phyloP scores from a whole-genome alignment of 2,329 filamentous ascomycete species.

The Lasiodiplodia sp. region DNA sequence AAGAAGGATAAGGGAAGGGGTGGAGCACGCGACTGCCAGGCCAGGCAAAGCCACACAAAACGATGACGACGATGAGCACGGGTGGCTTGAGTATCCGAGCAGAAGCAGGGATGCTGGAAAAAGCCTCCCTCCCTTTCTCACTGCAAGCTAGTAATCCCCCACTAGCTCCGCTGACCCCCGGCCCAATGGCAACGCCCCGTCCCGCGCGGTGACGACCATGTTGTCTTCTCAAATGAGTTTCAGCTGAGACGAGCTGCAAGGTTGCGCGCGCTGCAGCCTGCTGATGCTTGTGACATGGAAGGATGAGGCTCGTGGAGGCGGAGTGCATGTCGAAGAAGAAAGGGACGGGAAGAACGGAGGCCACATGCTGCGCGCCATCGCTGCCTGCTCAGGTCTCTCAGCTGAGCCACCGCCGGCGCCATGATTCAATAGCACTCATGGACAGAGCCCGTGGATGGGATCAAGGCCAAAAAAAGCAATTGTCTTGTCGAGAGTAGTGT shows the following conservation, averaged over 20 bases:
- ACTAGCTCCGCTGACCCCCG: not conserved
- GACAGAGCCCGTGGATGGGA: not conserved
- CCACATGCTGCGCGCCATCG: conserved; percentile 18
- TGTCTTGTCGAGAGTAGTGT: conserved; percentile 2
- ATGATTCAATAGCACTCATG: conserved; percentile 2
- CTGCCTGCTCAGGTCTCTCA: conserved; percentile 19
- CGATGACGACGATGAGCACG: not conserved
- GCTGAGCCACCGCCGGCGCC: conserved; percentile 17
- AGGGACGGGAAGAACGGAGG: too few relatives aligned
- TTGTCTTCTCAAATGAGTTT: not conserved
- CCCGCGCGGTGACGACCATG: not conserved
- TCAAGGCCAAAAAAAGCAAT: not conserved
- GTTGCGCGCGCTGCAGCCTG: not conserved
- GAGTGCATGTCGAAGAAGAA: not conserved
- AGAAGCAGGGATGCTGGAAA: not conserved
- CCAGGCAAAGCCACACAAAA: not conserved
- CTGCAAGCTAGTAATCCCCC: not conserved
- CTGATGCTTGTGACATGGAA: not conserved
- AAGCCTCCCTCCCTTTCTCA: too few relatives aligned
- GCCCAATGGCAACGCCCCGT: not conserved
- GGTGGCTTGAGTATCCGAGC: not conserved
- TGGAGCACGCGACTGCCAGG: not conserved
- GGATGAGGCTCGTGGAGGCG: not conserved
- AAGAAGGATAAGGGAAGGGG: too few relatives aligned
- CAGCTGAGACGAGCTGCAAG: not conserved